Conservation (phyloP, 106 monocot genomes). For the Gastrodia elata region DNA sequence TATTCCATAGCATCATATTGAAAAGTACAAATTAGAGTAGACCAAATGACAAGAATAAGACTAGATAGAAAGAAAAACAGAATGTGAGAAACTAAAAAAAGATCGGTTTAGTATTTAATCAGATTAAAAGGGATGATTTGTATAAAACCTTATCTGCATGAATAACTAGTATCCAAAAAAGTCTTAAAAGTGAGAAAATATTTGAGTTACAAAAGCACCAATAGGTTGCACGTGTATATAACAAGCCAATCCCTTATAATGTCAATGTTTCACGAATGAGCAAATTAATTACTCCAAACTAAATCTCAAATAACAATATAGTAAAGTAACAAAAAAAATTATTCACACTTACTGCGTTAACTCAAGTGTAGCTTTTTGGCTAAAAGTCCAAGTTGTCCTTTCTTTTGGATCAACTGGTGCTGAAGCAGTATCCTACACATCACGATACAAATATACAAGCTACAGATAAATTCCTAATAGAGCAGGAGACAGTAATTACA, state of each 20-base stretch:
- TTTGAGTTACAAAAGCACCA: neutral
- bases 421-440: constrained; percentile 47
- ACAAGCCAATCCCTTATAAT: neutral
- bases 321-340: neutral
- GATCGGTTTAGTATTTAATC: neutral
- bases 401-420: constrained; percentile 66
- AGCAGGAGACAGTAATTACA: neutral
- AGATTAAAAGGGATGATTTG: neutral
- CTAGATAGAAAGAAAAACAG: neutral
- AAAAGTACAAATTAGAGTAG: neutral
- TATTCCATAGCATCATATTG: neutral
- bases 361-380: constrained; percentile 93
- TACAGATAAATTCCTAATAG: neutral
- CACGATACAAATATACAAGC: neutral
- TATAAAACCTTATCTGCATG: neutral
- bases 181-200: neutral
- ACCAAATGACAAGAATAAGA: neutral
- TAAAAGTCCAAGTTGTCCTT: constrained; percentile 79
- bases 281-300: neutral
- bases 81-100: neutral
- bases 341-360: constrained; percentile 68
- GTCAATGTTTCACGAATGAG: neutral
- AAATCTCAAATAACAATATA: neutral
- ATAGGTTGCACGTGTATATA: neutral
- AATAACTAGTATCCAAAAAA: neutral